phyloP scores from a whole-genome alignment of 768 basidiomycete genomes.

The Psilocybe tampanensis region DNA sequence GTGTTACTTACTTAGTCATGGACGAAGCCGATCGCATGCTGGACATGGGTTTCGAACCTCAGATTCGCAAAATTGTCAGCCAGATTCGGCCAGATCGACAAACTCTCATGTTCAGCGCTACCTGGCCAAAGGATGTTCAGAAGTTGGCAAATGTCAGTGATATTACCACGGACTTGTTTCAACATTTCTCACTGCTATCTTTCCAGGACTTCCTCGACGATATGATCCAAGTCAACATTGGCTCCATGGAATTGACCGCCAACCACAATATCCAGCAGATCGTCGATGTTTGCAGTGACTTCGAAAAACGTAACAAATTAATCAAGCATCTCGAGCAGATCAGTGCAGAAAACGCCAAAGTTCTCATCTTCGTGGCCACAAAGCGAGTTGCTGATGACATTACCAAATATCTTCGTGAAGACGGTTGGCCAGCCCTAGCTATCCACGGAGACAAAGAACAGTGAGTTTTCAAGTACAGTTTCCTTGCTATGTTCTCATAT shows the following conservation, averaged over 20 bases:
- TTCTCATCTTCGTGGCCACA: constrained; percentile 97
- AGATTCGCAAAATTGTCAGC: constrained; percentile 96
- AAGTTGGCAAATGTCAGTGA: constrained; percentile 81
- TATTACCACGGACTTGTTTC: not conserved
- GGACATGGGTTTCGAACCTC: constrained; percentile 99
- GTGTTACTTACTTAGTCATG: constrained; percentile 97
- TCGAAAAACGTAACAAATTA: constrained; percentile 94
- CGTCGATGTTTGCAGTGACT: constrained; percentile 95
- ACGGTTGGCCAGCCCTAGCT: constrained; percentile 99
- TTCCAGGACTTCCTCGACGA: constrained; percentile 90
- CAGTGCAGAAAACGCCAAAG: constrained; percentile 95
- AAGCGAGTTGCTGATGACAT: constrained; percentile 98
- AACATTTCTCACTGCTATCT: not conserved
- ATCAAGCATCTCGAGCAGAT: constrained; percentile 98
- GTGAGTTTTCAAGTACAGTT: constrained; percentile 45
- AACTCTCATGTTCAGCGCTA: constrained; percentile 99
- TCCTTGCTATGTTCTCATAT: not conserved
- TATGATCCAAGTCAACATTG: constrained; percentile 98
- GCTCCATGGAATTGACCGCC: constrained; percentile 97
- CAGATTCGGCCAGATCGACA: constrained; percentile 99
- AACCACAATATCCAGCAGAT: constrained; percentile 98
- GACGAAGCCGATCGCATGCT: constrained; percentile 99
- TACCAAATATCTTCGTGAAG: constrained; percentile 95
- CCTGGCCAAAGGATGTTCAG: constrained; percentile 99
- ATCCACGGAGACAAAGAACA: constrained; percentile 99